Evolutionary conservation across 257 asterid genomes (phyloP), one percentile per base, ranked within the genome.

Genomic region (Solanum bulbocastanum): DNA sequence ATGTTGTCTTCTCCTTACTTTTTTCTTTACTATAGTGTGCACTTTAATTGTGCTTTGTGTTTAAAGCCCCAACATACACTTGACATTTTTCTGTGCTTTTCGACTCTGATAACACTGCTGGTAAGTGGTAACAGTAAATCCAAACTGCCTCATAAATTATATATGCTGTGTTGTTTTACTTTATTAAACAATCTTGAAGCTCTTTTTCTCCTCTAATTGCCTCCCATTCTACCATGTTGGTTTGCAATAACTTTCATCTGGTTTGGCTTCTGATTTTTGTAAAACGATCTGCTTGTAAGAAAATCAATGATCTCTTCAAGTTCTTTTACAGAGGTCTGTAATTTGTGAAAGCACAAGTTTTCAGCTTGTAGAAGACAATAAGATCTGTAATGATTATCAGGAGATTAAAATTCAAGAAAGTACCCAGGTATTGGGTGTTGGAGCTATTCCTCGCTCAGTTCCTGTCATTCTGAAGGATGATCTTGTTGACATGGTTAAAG

Each of bases 321-420:
- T 71, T 87, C 66, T 88, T 23, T 83, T 52, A 36, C 92, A 92
- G 94, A 84, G 81, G 81, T 27, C 90, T 33, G 76, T 83, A 76
- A 76, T 85, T 78, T 92, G 99, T 94, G 98, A 97, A 88, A 94
- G 99, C 96, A 92, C 93, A 52, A 95, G 96, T 83, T 97, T 96
- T 88, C 96, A 93, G 91, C 88, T 92, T 56, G 88, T 97, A 87
- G 98, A 97, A 91, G 98, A 95, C 92, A 92, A 90, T 90, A 92
- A 91, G 92, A 85, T 92, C 87, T 95, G 99, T 71, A 98, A 93
- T 92, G 99, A 97, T 92, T 97, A 97, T 90, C 99, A 97, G 91
- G 99, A 97, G 92, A 94, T 97, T 65, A 96, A 97, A 91, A 94
- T 97, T 88, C 99, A 97, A 94, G 99, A 97, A 90, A 96, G 94